Evolutionary conservation across 2,329 filamentous ascomycete genomes (phyloP).

Genomic region (Exophiala phaeomuriformis): DNA sequence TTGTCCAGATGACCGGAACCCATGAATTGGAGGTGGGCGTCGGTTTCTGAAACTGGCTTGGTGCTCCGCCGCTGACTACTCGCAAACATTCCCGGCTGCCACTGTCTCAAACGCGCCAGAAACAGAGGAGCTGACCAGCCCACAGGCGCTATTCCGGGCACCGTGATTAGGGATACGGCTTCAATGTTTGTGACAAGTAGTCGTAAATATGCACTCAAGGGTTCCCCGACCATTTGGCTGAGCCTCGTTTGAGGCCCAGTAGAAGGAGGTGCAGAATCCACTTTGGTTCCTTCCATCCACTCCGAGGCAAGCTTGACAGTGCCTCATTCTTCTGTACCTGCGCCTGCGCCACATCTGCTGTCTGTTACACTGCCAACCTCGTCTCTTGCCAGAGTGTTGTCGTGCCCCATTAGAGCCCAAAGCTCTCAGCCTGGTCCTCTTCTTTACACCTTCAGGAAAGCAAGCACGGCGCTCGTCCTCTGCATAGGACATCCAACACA

Average conservation of each 20-base stretch:
- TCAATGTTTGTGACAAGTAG: not conserved
- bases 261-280: too few relatives aligned
- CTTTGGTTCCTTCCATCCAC: not conserved
- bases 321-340: conserved; percentile 7
- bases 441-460: too few relatives aligned
- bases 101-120: conserved; percentile 1
- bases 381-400: not conserved
- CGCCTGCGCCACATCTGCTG: conserved; percentile 15
- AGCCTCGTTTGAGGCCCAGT: conserved; percentile 1
- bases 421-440: too few relatives aligned
- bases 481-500: too few relatives aligned
- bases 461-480: too few relatives aligned
- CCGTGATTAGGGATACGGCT: too few relatives aligned
- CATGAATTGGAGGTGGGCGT: conserved; percentile 4
- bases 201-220: not conserved
- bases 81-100: not conserved
- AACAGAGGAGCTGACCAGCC: not conserved
- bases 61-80: not conserved
- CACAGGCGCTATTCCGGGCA: not conserved
- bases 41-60: conserved; percentile 11
- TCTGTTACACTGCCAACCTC: not conserved
- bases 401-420: too few relatives aligned
- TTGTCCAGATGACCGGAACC: conserved; percentile 15
- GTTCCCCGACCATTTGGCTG: not conserved
- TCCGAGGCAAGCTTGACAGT: not conserved